These are phyloP conservation scores for Starmerella stellata DNA, from an alignment of 805 yeast species.

Conservation along the genomic window DNA sequence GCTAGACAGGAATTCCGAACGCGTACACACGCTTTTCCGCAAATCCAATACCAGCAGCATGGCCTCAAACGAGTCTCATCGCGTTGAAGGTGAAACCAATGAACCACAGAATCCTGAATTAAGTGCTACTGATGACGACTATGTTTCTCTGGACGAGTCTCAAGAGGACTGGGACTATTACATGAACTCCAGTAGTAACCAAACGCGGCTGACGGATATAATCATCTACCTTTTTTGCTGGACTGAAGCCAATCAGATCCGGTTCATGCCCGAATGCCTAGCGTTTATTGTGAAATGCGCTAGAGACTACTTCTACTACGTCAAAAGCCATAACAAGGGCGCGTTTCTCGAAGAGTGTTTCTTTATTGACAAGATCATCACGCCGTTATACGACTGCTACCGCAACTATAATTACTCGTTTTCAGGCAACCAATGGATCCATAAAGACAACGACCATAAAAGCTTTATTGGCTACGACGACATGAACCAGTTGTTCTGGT, in stretches of 20 bases:
- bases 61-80: too few relatives aligned
- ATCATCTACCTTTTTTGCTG: constrained; percentile 58
- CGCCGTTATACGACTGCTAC: constrained; percentile 53
- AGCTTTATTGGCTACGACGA: constrained; percentile 73
- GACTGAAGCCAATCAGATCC: constrained; percentile 78
- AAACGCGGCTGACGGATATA: constrained; percentile 43
- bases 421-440: constrained; percentile 26
- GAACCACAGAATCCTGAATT: not conserved
- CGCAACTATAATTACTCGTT: constrained; percentile 35
- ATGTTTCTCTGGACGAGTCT: constrained; percentile 37
- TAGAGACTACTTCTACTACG: constrained; percentile 33
- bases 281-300: constrained; percentile 76
- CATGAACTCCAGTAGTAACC: constrained; percentile 33
- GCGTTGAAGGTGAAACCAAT: not conserved
- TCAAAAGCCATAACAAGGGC: not conserved
- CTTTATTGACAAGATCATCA: constrained; percentile 44
- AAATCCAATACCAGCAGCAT: not conserved
- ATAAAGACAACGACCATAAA: constrained; percentile 45
- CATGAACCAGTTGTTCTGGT: constrained; percentile 78
- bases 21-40: not conserved
- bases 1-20: constrained; percentile 18
- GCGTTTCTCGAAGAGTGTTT: constrained; percentile 1
- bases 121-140: constrained; percentile 1
- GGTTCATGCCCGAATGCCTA: constrained; percentile 79
- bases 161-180: constrained; percentile 28